These are phyloP conservation scores for Talaromyces trachyspermus DNA, from an alignment of 495 filamentous ascomycete species.

Conservation along the genomic window DNA sequence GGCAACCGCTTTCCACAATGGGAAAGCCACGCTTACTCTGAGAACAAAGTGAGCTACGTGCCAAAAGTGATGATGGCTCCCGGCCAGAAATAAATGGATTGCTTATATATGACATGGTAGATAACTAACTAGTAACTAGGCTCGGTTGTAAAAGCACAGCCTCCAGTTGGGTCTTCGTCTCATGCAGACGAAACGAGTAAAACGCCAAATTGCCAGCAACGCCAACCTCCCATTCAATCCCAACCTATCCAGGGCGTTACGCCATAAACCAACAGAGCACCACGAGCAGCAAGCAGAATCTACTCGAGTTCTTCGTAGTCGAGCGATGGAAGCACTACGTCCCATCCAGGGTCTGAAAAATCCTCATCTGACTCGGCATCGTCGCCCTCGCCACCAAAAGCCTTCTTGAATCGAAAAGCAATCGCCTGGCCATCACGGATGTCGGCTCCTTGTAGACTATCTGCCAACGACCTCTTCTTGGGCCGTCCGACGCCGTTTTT, in stretches of 20 bases:
- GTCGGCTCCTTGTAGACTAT: constrained; percentile 41
- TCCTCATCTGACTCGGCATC: constrained; percentile 19
- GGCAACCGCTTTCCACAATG: constrained; percentile 1
- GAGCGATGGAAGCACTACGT: constrained; percentile 54
- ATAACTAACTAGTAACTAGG: too few relatives aligned
- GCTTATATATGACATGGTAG: too few relatives aligned
- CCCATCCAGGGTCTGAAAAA: constrained; percentile 50
- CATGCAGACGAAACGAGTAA: too few relatives aligned
- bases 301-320: constrained; percentile 45
- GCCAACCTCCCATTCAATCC: too few relatives aligned
- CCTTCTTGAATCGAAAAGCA: constrained; percentile 57
- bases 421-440: constrained; percentile 52
- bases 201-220: too few relatives aligned
- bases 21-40: too few relatives aligned
- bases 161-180: too few relatives aligned
- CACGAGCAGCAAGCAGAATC: neutral
- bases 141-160: too few relatives aligned
- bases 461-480: constrained; percentile 28
- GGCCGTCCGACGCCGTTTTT: constrained; percentile 29
- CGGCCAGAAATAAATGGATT: too few relatives aligned
- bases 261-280: neutral
- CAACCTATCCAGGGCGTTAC: neutral
- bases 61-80: too few relatives aligned
- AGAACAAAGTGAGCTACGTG: too few relatives aligned
- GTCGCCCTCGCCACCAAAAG: constrained; percentile 15